Base-by-base conservation (phyloP, 2,329 filamentous ascomycete genomes). In the Aspergillus ruber region DNA sequence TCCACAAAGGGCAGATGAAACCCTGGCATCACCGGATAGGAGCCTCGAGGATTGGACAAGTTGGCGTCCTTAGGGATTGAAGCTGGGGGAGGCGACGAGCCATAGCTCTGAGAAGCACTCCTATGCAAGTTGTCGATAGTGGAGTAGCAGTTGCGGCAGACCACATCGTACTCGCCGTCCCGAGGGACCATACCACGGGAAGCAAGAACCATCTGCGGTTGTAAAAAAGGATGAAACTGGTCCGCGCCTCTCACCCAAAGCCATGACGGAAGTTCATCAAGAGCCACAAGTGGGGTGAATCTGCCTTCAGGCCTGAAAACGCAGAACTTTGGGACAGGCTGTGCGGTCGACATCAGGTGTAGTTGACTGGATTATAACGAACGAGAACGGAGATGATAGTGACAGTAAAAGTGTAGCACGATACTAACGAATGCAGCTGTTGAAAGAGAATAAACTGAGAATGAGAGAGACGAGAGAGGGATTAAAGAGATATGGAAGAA, bases 251-350 rank as follows among this genome's bases (percentile, higher is more conserved):
- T 57, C n/a, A 70, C 25, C 13, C 61, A 55, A 7, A 69, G 42
- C 61, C 65, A 67, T 1, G 50, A 40, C 3, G 71, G 71, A 3
- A 75, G 55, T 56, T 75, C 72, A 46, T 74, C 72, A 6, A 71
- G 45, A 1, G 72, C 62, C 18, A 75, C 64, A 21, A 75, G 56
- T 6, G 72, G 72, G 9, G 68, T 61, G 12, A 64, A 48, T 6
- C 52, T 49, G 6, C 64, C 60, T 33, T 66, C 65, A 2, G 63
- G 60, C 2, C 72, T 65, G 32, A 64, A 55, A 38, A 74, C 53
- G 48, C 67, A 74, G 55, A 67, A 73, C 12, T 59, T 53, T 3
- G 71, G 70, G 17, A 55, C 57, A 18, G 61, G 59, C 5, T 56
- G 60, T 15, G 38, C n/a, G 32, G 43, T 17, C 50, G 29, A 23